phyloP scores from a whole-genome alignment of 2,329 filamentous ascomycete genomes.

The Pleochaeta shiraiana region DNA sequence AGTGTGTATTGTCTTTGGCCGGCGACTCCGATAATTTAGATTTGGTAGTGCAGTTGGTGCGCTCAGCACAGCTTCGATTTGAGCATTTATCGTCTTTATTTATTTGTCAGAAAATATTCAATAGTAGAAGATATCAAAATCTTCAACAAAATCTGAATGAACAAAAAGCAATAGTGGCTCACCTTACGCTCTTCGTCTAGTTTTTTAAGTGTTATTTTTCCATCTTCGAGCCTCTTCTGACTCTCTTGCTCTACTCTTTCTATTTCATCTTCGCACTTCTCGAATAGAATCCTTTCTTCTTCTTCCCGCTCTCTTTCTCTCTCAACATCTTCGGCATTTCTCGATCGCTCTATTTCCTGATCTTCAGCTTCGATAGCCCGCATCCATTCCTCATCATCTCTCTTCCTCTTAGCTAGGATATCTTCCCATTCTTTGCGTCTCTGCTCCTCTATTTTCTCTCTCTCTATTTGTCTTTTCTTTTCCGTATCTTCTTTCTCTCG shows the following conservation, averaged over 20 bases:
- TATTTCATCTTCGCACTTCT: conserved; percentile 12
- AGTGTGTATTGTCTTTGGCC: not conserved
- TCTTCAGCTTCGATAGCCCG: conserved; percentile 11
- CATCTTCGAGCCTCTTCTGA: conserved; percentile 12
- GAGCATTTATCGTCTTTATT: conserved; percentile 13
- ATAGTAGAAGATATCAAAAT: not conserved
- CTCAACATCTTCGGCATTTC: conserved; percentile 11
- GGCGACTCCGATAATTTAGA: conserved; percentile 11
- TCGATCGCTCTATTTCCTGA: conserved; percentile 6
- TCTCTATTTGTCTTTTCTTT: conserved; percentile 9
- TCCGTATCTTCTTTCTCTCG: conserved; percentile 8
- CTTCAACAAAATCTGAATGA: not conserved
- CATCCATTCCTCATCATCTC: conserved; percentile 8
- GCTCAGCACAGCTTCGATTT: conserved; percentile 14
- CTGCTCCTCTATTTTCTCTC: conserved; percentile 9
- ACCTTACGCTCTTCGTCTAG: conserved; percentile 14
- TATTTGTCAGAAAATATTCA: conserved; percentile 2
- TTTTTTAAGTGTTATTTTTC: conserved; percentile 10
- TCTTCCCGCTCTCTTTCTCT: conserved; percentile 9
- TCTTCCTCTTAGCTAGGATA: conserved; percentile 6
- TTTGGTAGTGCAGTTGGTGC: conserved; percentile 12
- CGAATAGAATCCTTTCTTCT: conserved; percentile 8
- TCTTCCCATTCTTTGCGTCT: conserved; percentile 5
- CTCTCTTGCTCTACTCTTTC: conserved; percentile 15
- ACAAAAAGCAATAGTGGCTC: not conserved